Percentiles rank a stretch among this genome's conserved stretches.
phyloP scores from a whole-genome alignment of 148 eudicot genomes.

The Chenopodium suecicum region DNA sequence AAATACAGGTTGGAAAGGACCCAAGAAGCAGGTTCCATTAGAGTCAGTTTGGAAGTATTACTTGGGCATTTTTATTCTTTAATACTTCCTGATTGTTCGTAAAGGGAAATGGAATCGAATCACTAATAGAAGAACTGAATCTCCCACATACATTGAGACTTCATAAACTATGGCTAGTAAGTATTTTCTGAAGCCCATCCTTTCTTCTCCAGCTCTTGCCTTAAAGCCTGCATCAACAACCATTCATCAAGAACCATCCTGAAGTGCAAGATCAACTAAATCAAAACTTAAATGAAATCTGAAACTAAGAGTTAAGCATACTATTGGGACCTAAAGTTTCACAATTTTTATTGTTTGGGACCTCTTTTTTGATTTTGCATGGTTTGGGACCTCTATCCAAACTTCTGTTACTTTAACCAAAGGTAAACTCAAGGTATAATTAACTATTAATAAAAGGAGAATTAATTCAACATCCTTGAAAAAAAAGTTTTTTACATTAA shows the following conservation, averaged over 20 bases:
- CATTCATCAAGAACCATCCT: neutral
- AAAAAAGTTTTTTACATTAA: no score
- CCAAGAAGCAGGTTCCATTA: conserved; percentile 15
- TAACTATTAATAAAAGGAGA: no score
- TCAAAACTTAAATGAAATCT: neutral
- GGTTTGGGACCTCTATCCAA: no score
- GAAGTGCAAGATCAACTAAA: neutral
- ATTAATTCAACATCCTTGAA: no score
- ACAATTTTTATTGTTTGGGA: no score
- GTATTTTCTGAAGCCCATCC: conserved; percentile 84
- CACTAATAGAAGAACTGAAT: neutral
- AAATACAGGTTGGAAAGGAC: conserved; percentile 22
- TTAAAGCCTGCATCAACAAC: conserved; percentile 48
- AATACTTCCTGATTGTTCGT: neutral
- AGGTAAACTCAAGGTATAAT: no score
- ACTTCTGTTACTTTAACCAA: no score
- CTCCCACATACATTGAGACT: neutral
- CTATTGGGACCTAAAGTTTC: no score
- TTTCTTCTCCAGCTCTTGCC: conserved; percentile 73
- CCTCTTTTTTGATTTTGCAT: no score
- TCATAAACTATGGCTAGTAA: conserved; percentile 5
- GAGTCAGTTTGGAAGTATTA: conserved; percentile 23
- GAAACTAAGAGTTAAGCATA: neutral
- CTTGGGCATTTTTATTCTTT: neutral
- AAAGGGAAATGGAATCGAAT: neutral